These are phyloP conservation scores for Sporothrix luriei DNA, from an alignment of 2,329 filamentous ascomycete genomes.

Conservation along the genomic window DNA sequence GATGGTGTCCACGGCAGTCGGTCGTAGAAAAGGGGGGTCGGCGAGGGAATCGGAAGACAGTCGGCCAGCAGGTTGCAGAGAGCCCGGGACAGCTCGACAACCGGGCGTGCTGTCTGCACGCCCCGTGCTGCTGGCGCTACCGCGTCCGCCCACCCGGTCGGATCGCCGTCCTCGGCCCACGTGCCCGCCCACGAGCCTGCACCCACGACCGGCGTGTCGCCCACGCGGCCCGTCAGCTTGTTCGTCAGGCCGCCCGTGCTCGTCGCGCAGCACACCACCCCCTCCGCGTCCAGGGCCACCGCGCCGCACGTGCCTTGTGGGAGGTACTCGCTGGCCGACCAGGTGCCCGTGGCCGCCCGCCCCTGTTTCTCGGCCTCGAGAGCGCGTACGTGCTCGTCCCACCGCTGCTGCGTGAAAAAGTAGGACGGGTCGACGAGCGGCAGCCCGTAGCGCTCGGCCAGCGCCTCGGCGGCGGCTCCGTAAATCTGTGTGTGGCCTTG, in stretches of 20 bases:
- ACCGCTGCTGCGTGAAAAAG: slow-evolving; percentile 74
- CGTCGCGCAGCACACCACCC: slow-evolving; percentile 69
- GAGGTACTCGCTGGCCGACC: slow-evolving; percentile 53
- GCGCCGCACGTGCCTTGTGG: slow-evolving; percentile 85
- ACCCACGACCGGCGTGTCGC: slow-evolving; percentile 81
- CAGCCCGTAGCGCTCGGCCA: slow-evolving; percentile 70
- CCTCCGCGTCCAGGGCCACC: slow-evolving; percentile 76
- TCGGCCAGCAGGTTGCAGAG: slow-evolving; percentile 58
- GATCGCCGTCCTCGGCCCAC: slow-evolving; percentile 61
- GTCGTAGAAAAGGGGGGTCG: slow-evolving; percentile 42
- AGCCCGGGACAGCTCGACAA: slow-evolving; percentile 47
- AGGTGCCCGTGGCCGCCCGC: slow-evolving; percentile 42
- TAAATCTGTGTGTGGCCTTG: slow-evolving; percentile 55
- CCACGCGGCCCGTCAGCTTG: slow-evolving; percentile 80
- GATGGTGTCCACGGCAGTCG: slow-evolving; percentile 37
- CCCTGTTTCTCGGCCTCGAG: slow-evolving; percentile 48
- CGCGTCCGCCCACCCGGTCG: slow-evolving; percentile 39
- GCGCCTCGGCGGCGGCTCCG: slow-evolving; percentile 64
- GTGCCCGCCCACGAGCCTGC: slow-evolving; percentile 90
- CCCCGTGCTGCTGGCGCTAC: not conserved
- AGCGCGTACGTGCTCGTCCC: slow-evolving; percentile 68
- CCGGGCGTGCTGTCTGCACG: slow-evolving; percentile 38
- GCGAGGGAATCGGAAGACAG: slow-evolving; percentile 57
- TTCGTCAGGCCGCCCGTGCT: slow-evolving; percentile 82
- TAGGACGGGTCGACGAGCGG: slow-evolving; percentile 70